A percentile compares a stretch with the other conserved stretches of the same genome.
These are phyloP conservation scores for Spinellus fusiger DNA, from an alignment of 192 early-diverging fungal species.

Conservation along the genomic window DNA sequence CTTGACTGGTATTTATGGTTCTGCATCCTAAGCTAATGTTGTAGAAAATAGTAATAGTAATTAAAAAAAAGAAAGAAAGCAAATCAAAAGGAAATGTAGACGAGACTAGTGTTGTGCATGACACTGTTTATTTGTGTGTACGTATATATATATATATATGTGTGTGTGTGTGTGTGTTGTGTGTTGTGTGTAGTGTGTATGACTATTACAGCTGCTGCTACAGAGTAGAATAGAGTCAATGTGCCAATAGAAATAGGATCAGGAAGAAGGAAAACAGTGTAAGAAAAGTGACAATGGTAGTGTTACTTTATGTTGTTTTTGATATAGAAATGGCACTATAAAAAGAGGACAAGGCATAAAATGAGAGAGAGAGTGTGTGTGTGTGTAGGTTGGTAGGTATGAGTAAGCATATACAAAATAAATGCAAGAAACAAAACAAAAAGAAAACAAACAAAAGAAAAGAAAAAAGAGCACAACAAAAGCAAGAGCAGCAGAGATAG, in stretches of 20 bases:
- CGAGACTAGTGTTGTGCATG: neutral
- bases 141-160: neutral
- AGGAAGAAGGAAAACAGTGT: neutral
- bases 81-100: neutral
- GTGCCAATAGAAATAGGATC: neutral
- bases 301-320: no score
- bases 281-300: neutral
- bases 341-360: neutral
- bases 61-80: neutral
- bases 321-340: no score
- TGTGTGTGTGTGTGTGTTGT: neutral
- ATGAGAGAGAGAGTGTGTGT: neutral
- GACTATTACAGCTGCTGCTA: no score
- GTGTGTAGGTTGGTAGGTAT: no score
- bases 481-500: no score
- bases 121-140: neutral
- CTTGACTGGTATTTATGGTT: slow-evolving; percentile 23
- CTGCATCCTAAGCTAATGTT: neutral
- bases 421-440: neutral
- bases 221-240: neutral
- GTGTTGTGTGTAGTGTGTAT: no score
- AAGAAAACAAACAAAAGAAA: neutral
- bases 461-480: neutral
- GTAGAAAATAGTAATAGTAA: neutral
- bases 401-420: slow-evolving; percentile 9